Evolutionary conservation across 2,329 filamentous ascomycete species (phyloP).

Genomic region (Colletotrichum limetticola): DNA sequence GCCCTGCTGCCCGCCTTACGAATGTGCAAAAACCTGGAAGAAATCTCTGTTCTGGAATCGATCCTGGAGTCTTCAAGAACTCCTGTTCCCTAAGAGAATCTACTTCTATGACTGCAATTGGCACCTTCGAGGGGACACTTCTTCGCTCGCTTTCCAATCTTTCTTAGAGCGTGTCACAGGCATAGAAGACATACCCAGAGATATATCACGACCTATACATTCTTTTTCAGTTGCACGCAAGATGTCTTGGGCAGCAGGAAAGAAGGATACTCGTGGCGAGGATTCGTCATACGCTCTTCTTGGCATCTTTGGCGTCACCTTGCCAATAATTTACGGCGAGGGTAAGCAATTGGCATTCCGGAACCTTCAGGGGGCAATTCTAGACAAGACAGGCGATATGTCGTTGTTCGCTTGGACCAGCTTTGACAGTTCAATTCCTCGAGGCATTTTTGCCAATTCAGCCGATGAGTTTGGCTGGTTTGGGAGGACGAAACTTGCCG

Average conservation of each 20-base stretch:
- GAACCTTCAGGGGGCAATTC: constrained; percentile 7
- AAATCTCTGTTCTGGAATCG: constrained; percentile 1
- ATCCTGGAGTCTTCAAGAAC: constrained; percentile 12
- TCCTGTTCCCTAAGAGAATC: not conserved
- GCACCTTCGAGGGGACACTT: not conserved
- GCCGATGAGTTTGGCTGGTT: not conserved
- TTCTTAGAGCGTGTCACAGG: not conserved
- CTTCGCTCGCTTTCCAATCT: not conserved
- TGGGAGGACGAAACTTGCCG: not conserved
- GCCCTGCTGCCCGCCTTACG: not conserved
- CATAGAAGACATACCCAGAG: not conserved
- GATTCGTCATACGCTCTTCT: constrained; percentile 4
- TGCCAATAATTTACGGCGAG: constrained; percentile 12
- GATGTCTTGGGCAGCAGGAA: constrained; percentile 14
- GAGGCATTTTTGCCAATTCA: not conserved
- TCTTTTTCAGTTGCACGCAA: not conserved
- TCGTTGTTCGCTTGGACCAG: constrained; percentile 8
- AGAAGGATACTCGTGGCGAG: not conserved
- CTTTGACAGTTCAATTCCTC: not conserved
- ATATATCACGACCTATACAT: not conserved
- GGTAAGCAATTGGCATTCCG: not conserved
- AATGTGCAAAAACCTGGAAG: not conserved
- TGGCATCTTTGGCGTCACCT: constrained; percentile 1
- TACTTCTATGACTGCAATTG: constrained; percentile 11
- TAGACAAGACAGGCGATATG: not conserved